A percentile compares a stretch with the other conserved stretches of the same genome.
phyloP scores from a whole-genome alignment of 441 rosid genomes.

The Gossypium trilobum region DNA sequence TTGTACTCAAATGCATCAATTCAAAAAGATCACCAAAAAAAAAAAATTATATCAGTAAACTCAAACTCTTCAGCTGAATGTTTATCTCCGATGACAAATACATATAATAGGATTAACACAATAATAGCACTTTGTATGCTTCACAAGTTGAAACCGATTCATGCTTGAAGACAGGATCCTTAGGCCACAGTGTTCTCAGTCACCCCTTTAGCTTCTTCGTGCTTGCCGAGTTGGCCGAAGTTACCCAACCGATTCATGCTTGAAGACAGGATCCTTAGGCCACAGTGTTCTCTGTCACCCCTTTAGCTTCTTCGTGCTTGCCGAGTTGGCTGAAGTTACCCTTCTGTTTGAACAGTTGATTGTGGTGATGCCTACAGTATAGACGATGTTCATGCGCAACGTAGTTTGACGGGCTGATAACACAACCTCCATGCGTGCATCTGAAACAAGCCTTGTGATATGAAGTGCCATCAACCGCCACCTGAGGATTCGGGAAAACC shows the following conservation, averaged over 20 bases:
- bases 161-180: slow-evolving; percentile 13
- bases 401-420: slow-evolving; percentile 56
- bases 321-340: slow-evolving; percentile 71
- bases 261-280: slow-evolving; percentile 21
- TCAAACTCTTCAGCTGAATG: slow-evolving; percentile 14
- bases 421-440: slow-evolving; percentile 62
- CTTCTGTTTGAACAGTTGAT: slow-evolving; percentile 60
- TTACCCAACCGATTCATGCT: slow-evolving; percentile 40
- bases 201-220: slow-evolving; percentile 25
- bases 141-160: slow-evolving; percentile 20
- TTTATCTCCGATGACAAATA: slow-evolving; percentile 10
- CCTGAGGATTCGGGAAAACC: slow-evolving; percentile 31
- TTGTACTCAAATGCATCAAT: slow-evolving; percentile 10
- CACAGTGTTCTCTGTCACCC: slow-evolving; percentile 22
- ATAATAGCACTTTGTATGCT: slow-evolving; percentile 6
- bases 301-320: slow-evolving; percentile 31
- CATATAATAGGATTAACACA: background rate
- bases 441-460: slow-evolving; percentile 64
- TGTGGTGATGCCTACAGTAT: slow-evolving; percentile 67
- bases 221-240: slow-evolving; percentile 60
- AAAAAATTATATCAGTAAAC: slow-evolving; percentile 11
- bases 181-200: slow-evolving; percentile 26
- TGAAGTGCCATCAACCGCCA: slow-evolving; percentile 58
- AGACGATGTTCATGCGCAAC: slow-evolving; percentile 59
- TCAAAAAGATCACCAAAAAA: slow-evolving; percentile 21